These are phyloP conservation scores for Calonectria pteridis DNA, from an alignment of 2,329 filamentous ascomycete species.

Conservation along the genomic window DNA sequence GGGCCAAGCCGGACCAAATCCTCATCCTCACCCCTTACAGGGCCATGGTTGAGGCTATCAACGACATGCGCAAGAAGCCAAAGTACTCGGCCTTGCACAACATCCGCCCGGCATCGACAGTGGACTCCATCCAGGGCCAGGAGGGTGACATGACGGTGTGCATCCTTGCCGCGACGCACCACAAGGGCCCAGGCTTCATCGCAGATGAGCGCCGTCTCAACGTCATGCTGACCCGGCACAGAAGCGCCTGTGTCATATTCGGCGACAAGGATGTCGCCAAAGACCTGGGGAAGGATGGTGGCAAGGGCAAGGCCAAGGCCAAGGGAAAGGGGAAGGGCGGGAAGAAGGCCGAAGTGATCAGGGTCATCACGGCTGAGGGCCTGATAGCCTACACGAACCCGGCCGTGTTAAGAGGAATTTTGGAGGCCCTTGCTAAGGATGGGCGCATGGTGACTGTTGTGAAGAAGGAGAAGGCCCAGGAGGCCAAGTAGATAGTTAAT, in stretches of 20 bases:
- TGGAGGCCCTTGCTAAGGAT: background rate
- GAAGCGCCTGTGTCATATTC: slow-evolving; percentile 14
- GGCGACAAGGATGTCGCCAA: background rate
- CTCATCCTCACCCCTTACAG: too few relatives aligned
- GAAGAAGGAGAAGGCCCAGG: background rate
- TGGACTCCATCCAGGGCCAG: slow-evolving; percentile 41
- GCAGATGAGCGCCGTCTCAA: slow-evolving; percentile 11
- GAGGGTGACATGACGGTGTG: slow-evolving; percentile 38
- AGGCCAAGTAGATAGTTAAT: background rate
- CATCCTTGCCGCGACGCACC: slow-evolving; percentile 32
- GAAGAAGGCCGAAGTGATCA: too few relatives aligned
- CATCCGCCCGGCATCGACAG: too few relatives aligned
- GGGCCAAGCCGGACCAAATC: too few relatives aligned
- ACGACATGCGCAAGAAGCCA: too few relatives aligned
- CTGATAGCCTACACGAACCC: background rate
- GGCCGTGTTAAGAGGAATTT: background rate
- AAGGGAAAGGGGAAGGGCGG: background rate
- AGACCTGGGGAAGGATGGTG: background rate
- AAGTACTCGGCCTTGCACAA: too few relatives aligned
- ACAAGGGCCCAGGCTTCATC: slow-evolving; percentile 4
- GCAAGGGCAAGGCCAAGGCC: background rate
- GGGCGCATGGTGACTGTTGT: background rate
- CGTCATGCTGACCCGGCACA: slow-evolving; percentile 13
- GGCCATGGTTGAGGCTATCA: too few relatives aligned
- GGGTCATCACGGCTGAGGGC: background rate